phyloP scores from a whole-genome alignment of 73 alveolate genomes.

The Tetrahymena malaccensis region DNA sequence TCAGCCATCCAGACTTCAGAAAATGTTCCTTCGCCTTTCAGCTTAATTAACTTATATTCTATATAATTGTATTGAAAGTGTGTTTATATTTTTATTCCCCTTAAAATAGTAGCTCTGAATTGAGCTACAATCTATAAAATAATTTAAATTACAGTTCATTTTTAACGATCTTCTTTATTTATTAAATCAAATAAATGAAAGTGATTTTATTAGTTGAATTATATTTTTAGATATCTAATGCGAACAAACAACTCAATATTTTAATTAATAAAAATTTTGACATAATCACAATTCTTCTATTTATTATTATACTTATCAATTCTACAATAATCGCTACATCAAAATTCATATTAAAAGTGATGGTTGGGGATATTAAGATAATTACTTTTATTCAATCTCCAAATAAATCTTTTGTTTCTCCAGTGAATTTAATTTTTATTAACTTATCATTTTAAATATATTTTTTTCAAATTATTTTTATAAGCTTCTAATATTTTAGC shows the following conservation, averaged over 20 bases:
- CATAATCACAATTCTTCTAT: background rate
- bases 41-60: background rate
- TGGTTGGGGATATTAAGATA: background rate
- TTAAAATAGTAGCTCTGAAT: background rate
- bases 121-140: background rate
- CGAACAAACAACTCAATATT: background rate
- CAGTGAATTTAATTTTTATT: too few species aligned
- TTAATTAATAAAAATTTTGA: too few species aligned
- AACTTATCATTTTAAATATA: too few species aligned
- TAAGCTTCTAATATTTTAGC: too few species aligned
- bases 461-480: too few species aligned
- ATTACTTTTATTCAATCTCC: background rate
- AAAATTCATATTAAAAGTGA: background rate
- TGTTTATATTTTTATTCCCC: background rate
- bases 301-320: background rate
- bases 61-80: background rate
- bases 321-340: too few species aligned
- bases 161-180: background rate
- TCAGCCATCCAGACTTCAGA: slow-evolving; percentile 78
- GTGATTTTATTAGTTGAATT: background rate
- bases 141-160: background rate
- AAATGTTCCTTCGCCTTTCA: slow-evolving; percentile 76
- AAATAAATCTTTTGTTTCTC: background rate
- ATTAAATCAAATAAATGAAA: background rate
- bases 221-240: background rate